Percentiles rank a stretch among this genome's conserved stretches.
phyloP scores from a whole-genome alignment of 768 basidiomycete genomes.

The Lanmaoa pseudosensibilis region DNA sequence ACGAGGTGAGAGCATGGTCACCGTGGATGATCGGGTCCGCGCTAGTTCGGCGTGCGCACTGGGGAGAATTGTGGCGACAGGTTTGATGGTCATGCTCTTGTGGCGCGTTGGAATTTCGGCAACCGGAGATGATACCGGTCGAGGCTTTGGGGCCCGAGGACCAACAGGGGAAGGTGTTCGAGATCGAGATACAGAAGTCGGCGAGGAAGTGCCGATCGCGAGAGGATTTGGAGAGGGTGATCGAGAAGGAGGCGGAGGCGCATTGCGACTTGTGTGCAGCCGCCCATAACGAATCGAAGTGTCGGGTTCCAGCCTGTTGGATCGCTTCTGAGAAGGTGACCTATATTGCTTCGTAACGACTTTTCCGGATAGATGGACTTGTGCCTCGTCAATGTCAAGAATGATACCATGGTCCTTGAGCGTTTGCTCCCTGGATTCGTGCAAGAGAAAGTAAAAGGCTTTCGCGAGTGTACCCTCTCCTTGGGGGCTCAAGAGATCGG shows the following conservation, averaged over 20 bases:
- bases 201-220: constrained; percentile 12
- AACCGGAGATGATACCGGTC: constrained; percentile 32
- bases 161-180: constrained; percentile 52
- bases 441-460: constrained; percentile 84
- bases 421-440: constrained; percentile 68
- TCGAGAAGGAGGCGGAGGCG: constrained; percentile 30
- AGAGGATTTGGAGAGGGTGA: constrained; percentile 29
- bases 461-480: constrained; percentile 77
- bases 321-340: constrained; percentile 38
- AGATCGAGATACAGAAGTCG: constrained; percentile 35
- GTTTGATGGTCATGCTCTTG: constrained; percentile 33
- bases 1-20: constrained; percentile 25
- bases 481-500: constrained; percentile 67
- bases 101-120: constrained; percentile 30
- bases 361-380: constrained; percentile 22
- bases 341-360: constrained; percentile 43
- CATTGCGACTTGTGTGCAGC: constrained; percentile 27
- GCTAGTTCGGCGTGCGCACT: constrained; percentile 24
- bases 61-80: constrained; percentile 14
- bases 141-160: constrained; percentile 41
- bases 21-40: constrained; percentile 32
- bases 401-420: constrained; percentile 55
- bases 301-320: constrained; percentile 17
- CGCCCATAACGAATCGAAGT: constrained; percentile 9
- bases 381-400: constrained; percentile 32